A percentile compares a stretch with the other conserved stretches of the same genome.
Evolutionary conservation across 495 filamentous ascomycete genomes (phyloP).

Genomic region (Trichoderma orchidacearum): DNA sequence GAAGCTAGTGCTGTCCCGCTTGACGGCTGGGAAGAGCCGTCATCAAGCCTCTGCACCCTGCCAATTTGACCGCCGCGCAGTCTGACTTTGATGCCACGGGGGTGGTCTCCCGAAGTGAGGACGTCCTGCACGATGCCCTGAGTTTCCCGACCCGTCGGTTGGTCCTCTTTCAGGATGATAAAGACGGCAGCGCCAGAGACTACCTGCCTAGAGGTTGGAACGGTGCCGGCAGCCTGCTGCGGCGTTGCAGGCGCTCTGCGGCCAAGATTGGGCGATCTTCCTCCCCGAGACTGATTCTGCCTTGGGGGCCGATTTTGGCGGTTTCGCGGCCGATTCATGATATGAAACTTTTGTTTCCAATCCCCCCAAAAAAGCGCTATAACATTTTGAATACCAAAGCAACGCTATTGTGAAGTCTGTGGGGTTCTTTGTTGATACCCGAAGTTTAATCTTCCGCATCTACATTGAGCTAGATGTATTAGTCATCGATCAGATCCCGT

Average conservation of each 20-base stretch:
- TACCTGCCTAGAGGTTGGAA: conserved; percentile 38
- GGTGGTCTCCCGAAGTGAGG: conserved; percentile 56
- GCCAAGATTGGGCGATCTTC: neutral
- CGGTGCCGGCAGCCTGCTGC: conserved; percentile 6
- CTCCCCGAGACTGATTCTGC: neutral
- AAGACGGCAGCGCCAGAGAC: conserved; percentile 45
- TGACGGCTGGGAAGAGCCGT: conserved; percentile 6
- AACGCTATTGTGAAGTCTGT: neutral
- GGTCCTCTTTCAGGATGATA: conserved; percentile 58
- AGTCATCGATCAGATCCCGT: too few relatives aligned
- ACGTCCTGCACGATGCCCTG: conserved; percentile 45
- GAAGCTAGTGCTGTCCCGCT: neutral
- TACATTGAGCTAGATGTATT: too few relatives aligned
- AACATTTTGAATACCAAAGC: too few relatives aligned
- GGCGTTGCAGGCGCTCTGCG: conserved; percentile 3
- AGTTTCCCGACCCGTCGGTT: conserved; percentile 54
- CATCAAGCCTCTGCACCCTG: conserved; percentile 45
- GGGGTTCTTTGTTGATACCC: too few relatives aligned
- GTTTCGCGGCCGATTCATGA: neutral
- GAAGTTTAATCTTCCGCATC: too few relatives aligned
- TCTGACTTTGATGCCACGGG: conserved; percentile 65
- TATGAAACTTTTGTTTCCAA: neutral
- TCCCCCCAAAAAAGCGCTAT: neutral
- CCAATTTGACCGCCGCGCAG: conserved; percentile 53
- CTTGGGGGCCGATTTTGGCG: neutral